A percentile compares a stretch with the other conserved stretches of the same genome.
phyloP scores from a whole-genome alignment of 78 protist species.

The Chrysochromulina parva region DNA sequence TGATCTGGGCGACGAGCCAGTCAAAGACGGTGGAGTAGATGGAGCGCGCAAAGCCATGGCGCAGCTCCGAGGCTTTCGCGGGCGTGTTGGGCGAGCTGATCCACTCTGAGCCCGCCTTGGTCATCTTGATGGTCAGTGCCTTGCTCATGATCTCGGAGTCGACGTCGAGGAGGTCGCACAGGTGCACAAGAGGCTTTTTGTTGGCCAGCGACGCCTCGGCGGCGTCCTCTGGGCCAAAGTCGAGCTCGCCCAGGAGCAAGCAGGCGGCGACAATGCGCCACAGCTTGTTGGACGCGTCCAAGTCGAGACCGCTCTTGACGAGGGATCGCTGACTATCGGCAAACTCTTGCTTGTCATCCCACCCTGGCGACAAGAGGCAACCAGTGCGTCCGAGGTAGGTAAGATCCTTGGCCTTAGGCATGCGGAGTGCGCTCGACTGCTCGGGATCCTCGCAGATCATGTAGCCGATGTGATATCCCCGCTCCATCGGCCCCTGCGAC shows the following conservation, averaged over 20 bases:
- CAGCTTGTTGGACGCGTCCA: background rate
- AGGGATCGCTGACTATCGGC: background rate
- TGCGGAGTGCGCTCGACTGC: too few relatives aligned
- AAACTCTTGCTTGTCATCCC: background rate
- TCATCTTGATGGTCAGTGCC: background rate
- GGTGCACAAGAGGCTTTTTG: background rate
- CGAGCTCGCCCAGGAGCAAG: constrained; percentile 37
- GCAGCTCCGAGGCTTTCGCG: background rate
- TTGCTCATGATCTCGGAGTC: background rate
- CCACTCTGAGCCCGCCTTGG: background rate
- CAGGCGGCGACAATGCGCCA: constrained; percentile 25
- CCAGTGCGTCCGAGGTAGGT: too few relatives aligned
- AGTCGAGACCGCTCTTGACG: background rate
- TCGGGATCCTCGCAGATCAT: background rate
- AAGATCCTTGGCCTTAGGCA: too few relatives aligned
- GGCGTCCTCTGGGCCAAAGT: background rate
- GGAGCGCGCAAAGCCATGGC: constrained; percentile 82
- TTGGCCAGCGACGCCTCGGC: background rate
- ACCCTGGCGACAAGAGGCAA: too few relatives aligned
- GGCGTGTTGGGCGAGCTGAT: constrained; percentile 13
- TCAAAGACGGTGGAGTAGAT: constrained; percentile 69
- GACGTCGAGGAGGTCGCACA: background rate
- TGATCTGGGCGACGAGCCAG: constrained; percentile 33
- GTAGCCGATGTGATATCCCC: constrained; percentile 90
- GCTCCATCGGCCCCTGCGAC: constrained; percentile 73